phyloP scores from a whole-genome alignment of 495 filamentous ascomycete species.

The Xylaria flabelliformis region DNA sequence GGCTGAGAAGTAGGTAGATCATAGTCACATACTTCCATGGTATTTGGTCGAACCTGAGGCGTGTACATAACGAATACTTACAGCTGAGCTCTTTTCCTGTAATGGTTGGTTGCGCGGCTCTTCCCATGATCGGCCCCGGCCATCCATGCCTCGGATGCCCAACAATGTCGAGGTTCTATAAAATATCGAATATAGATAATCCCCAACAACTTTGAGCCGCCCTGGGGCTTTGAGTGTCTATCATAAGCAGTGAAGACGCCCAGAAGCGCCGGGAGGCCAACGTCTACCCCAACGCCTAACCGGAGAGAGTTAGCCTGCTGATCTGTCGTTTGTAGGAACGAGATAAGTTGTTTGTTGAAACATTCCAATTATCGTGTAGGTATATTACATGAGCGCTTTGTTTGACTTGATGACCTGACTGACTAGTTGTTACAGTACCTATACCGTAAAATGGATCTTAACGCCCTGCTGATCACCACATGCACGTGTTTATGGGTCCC shows the following conservation, averaged over 20 bases:
- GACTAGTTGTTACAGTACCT: not conserved
- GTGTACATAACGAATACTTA: not conserved
- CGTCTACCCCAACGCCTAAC: not conserved
- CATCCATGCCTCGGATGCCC: not conserved
- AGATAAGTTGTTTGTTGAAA: not conserved
- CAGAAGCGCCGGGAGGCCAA: not conserved
- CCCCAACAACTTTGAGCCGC: not conserved
- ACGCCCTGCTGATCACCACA: not conserved
- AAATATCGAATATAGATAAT: not conserved
- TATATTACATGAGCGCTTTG: not conserved
- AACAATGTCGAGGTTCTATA: not conserved
- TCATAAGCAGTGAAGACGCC: not conserved
- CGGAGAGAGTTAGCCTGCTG: constrained; percentile 1
- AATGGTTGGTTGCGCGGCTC: not conserved
- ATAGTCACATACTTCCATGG: not conserved
- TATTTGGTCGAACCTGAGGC: not conserved
- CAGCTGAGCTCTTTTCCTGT: not conserved
- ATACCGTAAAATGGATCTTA: not conserved
- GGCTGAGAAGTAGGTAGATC: not conserved
- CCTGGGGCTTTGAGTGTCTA: not conserved
- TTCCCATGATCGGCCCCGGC: not conserved
- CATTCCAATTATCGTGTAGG: not conserved
- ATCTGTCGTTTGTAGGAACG: not conserved
- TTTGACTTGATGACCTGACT: not conserved
- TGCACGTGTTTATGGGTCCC: not conserved